Percentiles rank a stretch among this genome's conserved stretches.
Conservation (phyloP, 768 basidiomycete species). For the Paxillus rubicundulus region DNA sequence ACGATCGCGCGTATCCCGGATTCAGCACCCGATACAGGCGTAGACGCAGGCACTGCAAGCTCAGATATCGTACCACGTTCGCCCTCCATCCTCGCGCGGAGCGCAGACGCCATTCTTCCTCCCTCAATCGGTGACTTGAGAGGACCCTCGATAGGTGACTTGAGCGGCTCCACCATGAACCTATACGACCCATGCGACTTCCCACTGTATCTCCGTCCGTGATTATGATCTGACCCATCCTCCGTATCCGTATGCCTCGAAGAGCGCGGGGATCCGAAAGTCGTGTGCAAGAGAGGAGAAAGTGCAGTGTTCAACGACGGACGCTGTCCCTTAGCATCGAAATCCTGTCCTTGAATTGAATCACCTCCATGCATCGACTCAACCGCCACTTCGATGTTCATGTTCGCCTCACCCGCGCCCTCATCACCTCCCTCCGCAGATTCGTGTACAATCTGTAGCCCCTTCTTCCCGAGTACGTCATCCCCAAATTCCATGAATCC, state of each 20-base stretch:
- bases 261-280: slow-evolving; percentile 40
- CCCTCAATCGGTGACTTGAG: slow-evolving; percentile 12
- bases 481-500: slow-evolving; percentile 17
- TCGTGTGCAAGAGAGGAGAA: slow-evolving; percentile 41
- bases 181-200: slow-evolving; percentile 4
- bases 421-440: slow-evolving; percentile 10
- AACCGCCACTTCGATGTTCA: slow-evolving; percentile 15
- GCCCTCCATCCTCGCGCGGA: slow-evolving; percentile 16
- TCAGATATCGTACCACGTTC: slow-evolving; percentile 3
- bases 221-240: slow-evolving; percentile 26
- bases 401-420: background rate
- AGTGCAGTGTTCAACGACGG: slow-evolving; percentile 10
- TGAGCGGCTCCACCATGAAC: slow-evolving; percentile 13
- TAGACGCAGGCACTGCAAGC: background rate
- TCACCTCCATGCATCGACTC: slow-evolving; percentile 10
- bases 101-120: slow-evolving; percentile 16
- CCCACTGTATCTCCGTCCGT: slow-evolving; percentile 13
- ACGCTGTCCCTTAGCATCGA: background rate
- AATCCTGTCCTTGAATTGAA: slow-evolving; percentile 10
- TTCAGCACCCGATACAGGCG: background rate
- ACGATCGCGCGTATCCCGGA: slow-evolving; percentile 10
- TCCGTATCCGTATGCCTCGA: slow-evolving; percentile 30
- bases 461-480: slow-evolving; percentile 16
- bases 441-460: slow-evolving; percentile 18
- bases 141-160: slow-evolving; percentile 15